phyloP scores from a whole-genome alignment of 345 rosid genomes.

The Camelina neglecta region DNA sequence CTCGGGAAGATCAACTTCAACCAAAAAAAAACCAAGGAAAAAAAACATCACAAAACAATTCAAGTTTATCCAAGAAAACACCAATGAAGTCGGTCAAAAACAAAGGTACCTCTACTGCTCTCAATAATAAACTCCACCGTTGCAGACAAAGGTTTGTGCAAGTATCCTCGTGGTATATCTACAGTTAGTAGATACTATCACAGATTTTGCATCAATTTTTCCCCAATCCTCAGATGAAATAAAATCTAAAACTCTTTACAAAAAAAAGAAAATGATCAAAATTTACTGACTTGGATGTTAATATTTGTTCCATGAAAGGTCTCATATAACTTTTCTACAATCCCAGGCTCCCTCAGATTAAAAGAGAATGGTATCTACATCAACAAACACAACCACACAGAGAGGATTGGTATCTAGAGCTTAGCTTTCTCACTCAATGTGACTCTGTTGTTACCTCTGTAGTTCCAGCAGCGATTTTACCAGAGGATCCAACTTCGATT shows the following conservation, averaged over 20 bases:
- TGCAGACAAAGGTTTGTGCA: constrained; percentile 72
- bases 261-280: not conserved
- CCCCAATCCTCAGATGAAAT: not conserved
- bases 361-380: constrained; percentile 79
- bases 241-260: not conserved
- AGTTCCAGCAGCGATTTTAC: constrained; percentile 78
- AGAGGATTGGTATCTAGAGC: not conserved
- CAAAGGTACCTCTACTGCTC: constrained; percentile 64
- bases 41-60: constrained; percentile 29
- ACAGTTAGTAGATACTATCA: constrained; percentile 78
- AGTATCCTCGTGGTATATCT: constrained; percentile 78
- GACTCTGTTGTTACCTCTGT: constrained; percentile 61
- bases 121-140: constrained; percentile 78
- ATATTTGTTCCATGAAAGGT: constrained; percentile 88
- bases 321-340: constrained; percentile 70
- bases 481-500: constrained; percentile 63
- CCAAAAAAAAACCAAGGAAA: constrained; percentile 20
- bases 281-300: constrained; percentile 74
- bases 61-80: constrained; percentile 9
- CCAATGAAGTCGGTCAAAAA: not conserved
- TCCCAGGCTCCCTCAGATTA: constrained; percentile 53
- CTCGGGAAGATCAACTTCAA: constrained; percentile 70
- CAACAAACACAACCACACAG: constrained; percentile 3
- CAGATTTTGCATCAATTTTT: constrained; percentile 48
- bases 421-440: not conserved